These are phyloP conservation scores for Ustilago crameri DNA, from an alignment of 1,284 basidiomycete genomes.

Conservation along the genomic window DNA sequence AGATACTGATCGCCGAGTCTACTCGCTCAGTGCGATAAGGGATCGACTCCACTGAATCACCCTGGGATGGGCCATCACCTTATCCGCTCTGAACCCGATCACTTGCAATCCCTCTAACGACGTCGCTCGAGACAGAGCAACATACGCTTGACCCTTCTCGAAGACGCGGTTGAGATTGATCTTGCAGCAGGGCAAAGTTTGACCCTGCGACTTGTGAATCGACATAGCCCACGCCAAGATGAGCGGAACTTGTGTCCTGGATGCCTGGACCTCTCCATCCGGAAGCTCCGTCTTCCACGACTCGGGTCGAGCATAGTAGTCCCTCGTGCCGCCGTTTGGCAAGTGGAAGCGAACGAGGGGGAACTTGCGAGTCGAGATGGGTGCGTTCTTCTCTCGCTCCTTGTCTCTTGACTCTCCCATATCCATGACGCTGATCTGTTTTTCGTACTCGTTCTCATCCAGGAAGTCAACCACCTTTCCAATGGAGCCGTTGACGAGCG, in stretches of 20 bases:
- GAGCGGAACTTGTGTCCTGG: slow-evolving; percentile 63
- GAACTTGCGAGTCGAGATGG: slow-evolving; percentile 40
- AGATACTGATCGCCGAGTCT: not conserved
- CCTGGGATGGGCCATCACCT: slow-evolving; percentile 62
- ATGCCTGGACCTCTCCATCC: slow-evolving; percentile 66
- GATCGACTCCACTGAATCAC: slow-evolving; percentile 61
- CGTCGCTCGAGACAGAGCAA: slow-evolving; percentile 93
- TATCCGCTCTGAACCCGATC: slow-evolving; percentile 75
- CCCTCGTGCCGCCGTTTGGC: slow-evolving; percentile 51
- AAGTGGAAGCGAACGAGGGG: slow-evolving; percentile 63
- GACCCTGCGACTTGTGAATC: slow-evolving; percentile 68
- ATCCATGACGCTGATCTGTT: slow-evolving; percentile 59
- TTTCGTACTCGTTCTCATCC: slow-evolving; percentile 45
- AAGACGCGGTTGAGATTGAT: slow-evolving; percentile 64
- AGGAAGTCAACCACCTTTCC: slow-evolving; percentile 73
- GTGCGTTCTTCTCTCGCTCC: slow-evolving; percentile 57
- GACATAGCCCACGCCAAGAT: slow-evolving; percentile 67
- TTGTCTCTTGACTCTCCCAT: slow-evolving; percentile 23
- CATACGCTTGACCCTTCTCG: slow-evolving; percentile 80
- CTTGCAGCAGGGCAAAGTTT: slow-evolving; percentile 64
- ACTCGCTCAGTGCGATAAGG: slow-evolving; percentile 32
- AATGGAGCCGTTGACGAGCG: slow-evolving; percentile 84
- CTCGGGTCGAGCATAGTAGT: slow-evolving; percentile 58
- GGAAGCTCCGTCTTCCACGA: slow-evolving; percentile 69
- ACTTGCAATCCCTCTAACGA: slow-evolving; percentile 90